phyloP scores from a whole-genome alignment of 306 rosid species.

The Nissolia schottii region DNA sequence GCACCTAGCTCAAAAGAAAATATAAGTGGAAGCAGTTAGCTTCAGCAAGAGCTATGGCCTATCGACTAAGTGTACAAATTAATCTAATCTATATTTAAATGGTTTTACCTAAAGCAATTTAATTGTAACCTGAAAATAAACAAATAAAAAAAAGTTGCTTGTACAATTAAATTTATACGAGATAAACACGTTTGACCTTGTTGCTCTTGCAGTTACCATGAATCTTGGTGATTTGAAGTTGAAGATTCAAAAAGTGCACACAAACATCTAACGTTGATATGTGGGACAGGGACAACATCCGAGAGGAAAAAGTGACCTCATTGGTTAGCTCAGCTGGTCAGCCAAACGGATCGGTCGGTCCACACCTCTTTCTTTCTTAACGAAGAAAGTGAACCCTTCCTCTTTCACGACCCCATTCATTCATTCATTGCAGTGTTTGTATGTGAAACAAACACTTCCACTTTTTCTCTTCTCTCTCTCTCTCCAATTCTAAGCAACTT shows the following conservation, averaged over 20 bases:
- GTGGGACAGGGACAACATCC: neutral
- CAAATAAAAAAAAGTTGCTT: neutral
- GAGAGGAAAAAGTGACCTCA: slow-evolving; percentile 22
- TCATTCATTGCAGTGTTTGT: neutral
- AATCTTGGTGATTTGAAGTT: slow-evolving; percentile 30
- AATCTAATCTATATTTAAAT: neutral
- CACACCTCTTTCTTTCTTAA: too few species aligned
- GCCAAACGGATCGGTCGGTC: neutral
- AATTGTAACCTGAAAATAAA: neutral
- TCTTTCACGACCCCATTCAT: slow-evolving; percentile 27
- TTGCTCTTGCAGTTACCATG: neutral
- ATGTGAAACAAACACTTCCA: slow-evolving; percentile 2
- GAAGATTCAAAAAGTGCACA: slow-evolving; percentile 17
- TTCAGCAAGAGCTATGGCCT: neutral
- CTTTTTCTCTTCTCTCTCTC: neutral
- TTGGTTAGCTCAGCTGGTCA: slow-evolving; percentile 26
- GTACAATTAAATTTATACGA: too few species aligned
- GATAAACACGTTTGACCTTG: neutral
- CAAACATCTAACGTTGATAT: neutral
- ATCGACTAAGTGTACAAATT: neutral
- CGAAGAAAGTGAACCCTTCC: slow-evolving; percentile 14
- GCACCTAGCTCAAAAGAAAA: neutral
- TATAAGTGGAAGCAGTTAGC: neutral
- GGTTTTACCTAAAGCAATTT: too few species aligned
- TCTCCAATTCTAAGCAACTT: neutral